A percentile compares a stretch with the other conserved stretches of the same genome.
Evolutionary conservation across 306 rosid genomes (phyloP).

Genomic region (Trifolium pratense): DNA sequence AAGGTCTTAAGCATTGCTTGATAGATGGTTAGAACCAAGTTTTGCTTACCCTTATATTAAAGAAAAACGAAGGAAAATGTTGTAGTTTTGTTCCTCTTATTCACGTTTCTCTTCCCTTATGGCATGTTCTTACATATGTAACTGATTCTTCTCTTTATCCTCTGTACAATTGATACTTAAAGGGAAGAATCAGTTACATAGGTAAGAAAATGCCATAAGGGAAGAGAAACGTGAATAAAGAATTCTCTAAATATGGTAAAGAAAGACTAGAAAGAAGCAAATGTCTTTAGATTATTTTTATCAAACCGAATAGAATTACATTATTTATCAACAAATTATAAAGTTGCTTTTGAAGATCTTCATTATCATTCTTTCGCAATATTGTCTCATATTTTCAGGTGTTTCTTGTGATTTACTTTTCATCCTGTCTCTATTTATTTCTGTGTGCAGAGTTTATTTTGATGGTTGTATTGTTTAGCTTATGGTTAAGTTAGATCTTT

Average conservation of each 20-base stretch:
- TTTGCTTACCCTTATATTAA: too few relatives aligned
- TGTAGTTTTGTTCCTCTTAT: too few relatives aligned
- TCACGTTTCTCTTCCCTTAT: too few relatives aligned
- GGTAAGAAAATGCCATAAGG: too few relatives aligned
- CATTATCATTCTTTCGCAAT: conserved; percentile 9
- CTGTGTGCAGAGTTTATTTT: conserved; percentile 6
- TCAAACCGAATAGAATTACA: neutral
- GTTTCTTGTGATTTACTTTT: conserved; percentile 11
- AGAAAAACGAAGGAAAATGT: too few relatives aligned
- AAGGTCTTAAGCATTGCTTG: neutral
- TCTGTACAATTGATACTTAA: too few relatives aligned
- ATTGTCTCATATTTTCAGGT: conserved; percentile 3
- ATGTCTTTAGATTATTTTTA: neutral
- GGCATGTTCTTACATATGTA: too few relatives aligned
- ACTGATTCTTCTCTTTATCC: too few relatives aligned
- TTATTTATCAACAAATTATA: neutral
- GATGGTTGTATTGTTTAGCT: neutral
- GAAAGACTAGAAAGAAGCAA: neutral
- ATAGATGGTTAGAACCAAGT: too few relatives aligned
- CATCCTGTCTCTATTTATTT: conserved; percentile 1
- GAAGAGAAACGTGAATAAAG: too few relatives aligned
- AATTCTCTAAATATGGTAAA: neutral
- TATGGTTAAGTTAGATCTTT: conserved; percentile 6
- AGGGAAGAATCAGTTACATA: too few relatives aligned
- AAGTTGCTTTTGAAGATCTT: conserved; percentile 17